These are phyloP conservation scores for Prunus davidiana DNA, from an alignment of 306 rosid species.

Conservation along the genomic window DNA sequence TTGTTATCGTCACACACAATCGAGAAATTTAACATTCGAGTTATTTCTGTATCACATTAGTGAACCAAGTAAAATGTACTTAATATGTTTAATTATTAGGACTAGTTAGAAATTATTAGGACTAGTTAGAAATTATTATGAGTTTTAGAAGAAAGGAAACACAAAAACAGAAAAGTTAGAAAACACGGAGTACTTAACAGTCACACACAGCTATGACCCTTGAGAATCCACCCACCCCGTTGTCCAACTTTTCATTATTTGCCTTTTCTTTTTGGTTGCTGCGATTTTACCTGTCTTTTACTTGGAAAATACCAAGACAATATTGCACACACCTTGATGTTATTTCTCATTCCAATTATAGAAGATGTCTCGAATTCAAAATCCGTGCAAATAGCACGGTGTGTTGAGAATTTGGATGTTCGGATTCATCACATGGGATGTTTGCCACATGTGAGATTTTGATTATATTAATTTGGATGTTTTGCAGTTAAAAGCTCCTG, in stretches of 20 bases:
- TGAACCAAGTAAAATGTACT: no score
- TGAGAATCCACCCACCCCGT: background rate
- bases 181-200: background rate
- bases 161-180: background rate
- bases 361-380: no score
- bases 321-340: no score
- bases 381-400: no score
- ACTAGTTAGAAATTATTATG: no score
- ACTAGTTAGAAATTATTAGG: no score
- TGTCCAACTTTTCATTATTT: background rate
- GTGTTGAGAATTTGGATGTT: background rate
- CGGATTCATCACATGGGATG: background rate
- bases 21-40: no score
- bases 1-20: no score
- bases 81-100: no score
- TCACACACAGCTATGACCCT: background rate
- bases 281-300: background rate
- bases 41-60: no score
- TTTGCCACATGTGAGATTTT: background rate
- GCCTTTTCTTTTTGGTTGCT: background rate
- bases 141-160: background rate
- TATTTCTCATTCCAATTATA: no score
- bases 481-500: background rate
- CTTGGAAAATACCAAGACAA: background rate
- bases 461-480: no score